Evolutionary conservation across 331 rosid species (phyloP).

Genomic region (Acacia concinna): DNA sequence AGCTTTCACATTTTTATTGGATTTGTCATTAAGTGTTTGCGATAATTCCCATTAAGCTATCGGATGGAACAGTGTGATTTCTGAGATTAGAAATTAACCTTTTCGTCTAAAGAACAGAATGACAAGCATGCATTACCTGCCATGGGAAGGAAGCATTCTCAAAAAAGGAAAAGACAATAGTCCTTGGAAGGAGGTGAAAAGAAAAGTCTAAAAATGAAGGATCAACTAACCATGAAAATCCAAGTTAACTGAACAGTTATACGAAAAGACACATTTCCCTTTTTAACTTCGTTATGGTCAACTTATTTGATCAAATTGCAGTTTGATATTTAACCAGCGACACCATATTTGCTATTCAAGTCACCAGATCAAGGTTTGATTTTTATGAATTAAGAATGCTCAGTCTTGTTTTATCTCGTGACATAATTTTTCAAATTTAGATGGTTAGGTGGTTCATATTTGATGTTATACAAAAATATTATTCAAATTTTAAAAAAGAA

Average conservation of each 20-base stretch:
- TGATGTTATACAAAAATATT: not conserved
- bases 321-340: not conserved
- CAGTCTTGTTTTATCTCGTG: not conserved
- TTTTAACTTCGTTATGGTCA: not conserved
- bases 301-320: not conserved
- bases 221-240: not conserved
- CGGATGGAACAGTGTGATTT: not conserved
- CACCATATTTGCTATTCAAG: not conserved
- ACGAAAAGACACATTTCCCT: not conserved
- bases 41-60: not conserved
- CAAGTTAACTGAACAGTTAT: not conserved
- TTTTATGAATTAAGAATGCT: not conserved
- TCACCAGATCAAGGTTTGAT: not conserved
- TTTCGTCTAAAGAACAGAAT: not conserved
- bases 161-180: not conserved
- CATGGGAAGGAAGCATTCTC: not conserved
- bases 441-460: not conserved
- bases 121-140: not conserved
- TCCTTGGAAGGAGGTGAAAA: not conserved
- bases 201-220: not conserved
- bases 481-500: not conserved
- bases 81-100: not conserved
- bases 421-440: not conserved
- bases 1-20: not conserved
- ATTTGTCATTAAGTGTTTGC: not conserved